These are phyloP conservation scores for Hypomyces perniciosus DNA, from an alignment of 2,329 filamentous ascomycete species.

Conservation along the genomic window DNA sequence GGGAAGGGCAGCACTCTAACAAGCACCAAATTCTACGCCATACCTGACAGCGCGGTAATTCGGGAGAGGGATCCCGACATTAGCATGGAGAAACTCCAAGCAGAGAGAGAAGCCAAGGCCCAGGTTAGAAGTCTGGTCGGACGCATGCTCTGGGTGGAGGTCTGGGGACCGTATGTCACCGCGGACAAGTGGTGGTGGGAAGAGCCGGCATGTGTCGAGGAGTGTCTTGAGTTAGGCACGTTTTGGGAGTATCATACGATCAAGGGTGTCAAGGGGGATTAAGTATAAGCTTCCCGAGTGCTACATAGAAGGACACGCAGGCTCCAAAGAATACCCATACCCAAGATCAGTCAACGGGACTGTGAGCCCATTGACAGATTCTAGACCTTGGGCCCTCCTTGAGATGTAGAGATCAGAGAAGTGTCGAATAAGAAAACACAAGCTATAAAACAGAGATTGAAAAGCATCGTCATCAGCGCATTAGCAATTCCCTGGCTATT, in stretches of 20 bases:
- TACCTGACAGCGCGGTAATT: conserved; percentile 26
- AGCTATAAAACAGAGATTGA: too few relatives aligned
- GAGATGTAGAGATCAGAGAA: too few relatives aligned
- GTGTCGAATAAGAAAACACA: too few relatives aligned
- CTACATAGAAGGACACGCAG: too few relatives aligned
- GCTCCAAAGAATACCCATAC: too few relatives aligned
- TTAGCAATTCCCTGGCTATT: too few relatives aligned
- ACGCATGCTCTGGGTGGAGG: conserved; percentile 54
- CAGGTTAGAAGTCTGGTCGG: conserved; percentile 49
- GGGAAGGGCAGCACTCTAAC: conserved; percentile 42
- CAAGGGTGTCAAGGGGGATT: conserved; percentile 44
- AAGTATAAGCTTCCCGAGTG: not conserved
- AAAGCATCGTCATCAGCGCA: too few relatives aligned
- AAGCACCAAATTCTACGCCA: conserved; percentile 44
- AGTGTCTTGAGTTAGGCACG: conserved; percentile 49
- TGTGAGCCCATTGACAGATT: too few relatives aligned
- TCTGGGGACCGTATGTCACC: conserved; percentile 50
- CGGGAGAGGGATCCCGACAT: conserved; percentile 19
- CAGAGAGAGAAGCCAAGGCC: conserved; percentile 30
- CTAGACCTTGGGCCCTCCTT: too few relatives aligned
- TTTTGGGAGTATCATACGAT: conserved; percentile 55
- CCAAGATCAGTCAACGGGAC: too few relatives aligned
- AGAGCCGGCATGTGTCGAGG: conserved; percentile 45
- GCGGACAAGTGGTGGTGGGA: conserved; percentile 58
- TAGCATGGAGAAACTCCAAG: conserved; percentile 15